Percentiles rank a stretch among this genome's conserved stretches.
These are phyloP conservation scores for Blakeslea trispora DNA, from an alignment of 371 early-diverging fungal genomes.

Conservation along the genomic window DNA sequence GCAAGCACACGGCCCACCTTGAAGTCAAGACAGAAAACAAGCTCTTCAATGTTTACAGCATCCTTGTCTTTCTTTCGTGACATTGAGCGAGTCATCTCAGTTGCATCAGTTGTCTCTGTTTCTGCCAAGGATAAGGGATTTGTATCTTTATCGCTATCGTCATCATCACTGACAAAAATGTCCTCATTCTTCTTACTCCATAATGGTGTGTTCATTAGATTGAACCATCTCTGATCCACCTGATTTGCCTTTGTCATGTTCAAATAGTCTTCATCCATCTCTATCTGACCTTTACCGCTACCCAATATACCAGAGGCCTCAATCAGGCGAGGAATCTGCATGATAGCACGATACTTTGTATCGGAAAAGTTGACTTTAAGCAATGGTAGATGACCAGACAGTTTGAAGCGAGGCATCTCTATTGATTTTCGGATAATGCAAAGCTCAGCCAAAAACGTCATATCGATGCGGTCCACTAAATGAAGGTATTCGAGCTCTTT, in stretches of 20 bases:
- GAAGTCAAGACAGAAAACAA: slow-evolving; percentile 66
- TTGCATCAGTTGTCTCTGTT: slow-evolving; percentile 21
- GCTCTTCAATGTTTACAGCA: slow-evolving; percentile 18
- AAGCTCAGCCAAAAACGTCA: slow-evolving; percentile 78
- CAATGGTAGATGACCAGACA: slow-evolving; percentile 85
- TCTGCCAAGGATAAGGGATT: slow-evolving; percentile 24
- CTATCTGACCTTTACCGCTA: background rate
- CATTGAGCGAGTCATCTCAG: slow-evolving; percentile 6
- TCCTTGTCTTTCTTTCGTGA: slow-evolving; percentile 41
- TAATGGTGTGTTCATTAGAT: slow-evolving; percentile 37
- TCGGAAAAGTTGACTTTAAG: slow-evolving; percentile 92
- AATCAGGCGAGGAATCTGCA: slow-evolving; percentile 73
- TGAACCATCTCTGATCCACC: slow-evolving; percentile 30
- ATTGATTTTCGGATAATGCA: slow-evolving; percentile 84
- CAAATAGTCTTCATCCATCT: background rate
- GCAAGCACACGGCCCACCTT: slow-evolving; percentile 73
- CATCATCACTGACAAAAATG: slow-evolving; percentile 38
- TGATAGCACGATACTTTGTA: slow-evolving; percentile 89
- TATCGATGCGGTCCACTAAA: slow-evolving; percentile 86
- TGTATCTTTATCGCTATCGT: slow-evolving; percentile 29
- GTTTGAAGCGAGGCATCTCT: slow-evolving; percentile 73
- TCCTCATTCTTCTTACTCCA: slow-evolving; percentile 32
- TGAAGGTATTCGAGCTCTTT: slow-evolving; percentile 62
- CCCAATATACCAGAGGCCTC: slow-evolving; percentile 47
- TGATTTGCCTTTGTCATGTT: slow-evolving; percentile 9